Conservation (phyloP, 495 filamentous ascomycete genomes). For the Aspergillus affinis region DNA sequence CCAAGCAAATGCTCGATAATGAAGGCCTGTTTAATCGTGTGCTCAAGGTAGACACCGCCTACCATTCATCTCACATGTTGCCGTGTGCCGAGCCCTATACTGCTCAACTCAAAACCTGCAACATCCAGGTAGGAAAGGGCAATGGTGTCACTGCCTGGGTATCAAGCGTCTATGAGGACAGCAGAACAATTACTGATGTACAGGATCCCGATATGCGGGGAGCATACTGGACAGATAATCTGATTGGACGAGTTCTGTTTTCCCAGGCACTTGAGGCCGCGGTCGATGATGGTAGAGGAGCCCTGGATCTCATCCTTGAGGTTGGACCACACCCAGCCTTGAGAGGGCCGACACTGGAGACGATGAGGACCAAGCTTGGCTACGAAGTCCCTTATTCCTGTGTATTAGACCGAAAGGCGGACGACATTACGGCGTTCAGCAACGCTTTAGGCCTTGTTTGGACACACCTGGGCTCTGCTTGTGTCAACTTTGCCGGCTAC, state of each 20-base stretch:
- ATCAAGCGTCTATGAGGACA: constrained; percentile 11
- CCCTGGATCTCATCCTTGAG: constrained; percentile 36
- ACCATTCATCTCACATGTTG: constrained; percentile 5
- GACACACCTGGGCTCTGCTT: constrained; percentile 33
- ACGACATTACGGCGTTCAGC: constrained; percentile 38
- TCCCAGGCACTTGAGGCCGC: constrained; percentile 41
- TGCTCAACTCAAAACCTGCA: background rate
- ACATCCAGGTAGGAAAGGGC: background rate
- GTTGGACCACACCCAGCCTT: constrained; percentile 52
- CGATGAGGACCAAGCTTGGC: constrained; percentile 17
- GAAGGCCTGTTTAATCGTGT: constrained; percentile 7
- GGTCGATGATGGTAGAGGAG: constrained; percentile 22
- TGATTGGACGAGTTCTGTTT: constrained; percentile 53
- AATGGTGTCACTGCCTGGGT: constrained; percentile 11
- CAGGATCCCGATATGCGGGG: constrained; percentile 5
- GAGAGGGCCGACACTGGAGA: constrained; percentile 37
- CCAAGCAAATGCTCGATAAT: background rate
- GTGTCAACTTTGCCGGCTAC: constrained; percentile 13
- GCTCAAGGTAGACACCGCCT: constrained; percentile 7
- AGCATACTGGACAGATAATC: too few species aligned
- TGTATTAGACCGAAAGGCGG: constrained; percentile 28
- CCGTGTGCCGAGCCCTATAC: constrained; percentile 2
- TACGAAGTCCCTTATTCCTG: constrained; percentile 32
- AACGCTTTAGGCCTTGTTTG: constrained; percentile 46
- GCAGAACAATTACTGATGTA: constrained; percentile 2